Base-by-base conservation (phyloP, 2,329 filamentous ascomycete genomes). In the Phaeosphaeriaceae sp. region DNA sequence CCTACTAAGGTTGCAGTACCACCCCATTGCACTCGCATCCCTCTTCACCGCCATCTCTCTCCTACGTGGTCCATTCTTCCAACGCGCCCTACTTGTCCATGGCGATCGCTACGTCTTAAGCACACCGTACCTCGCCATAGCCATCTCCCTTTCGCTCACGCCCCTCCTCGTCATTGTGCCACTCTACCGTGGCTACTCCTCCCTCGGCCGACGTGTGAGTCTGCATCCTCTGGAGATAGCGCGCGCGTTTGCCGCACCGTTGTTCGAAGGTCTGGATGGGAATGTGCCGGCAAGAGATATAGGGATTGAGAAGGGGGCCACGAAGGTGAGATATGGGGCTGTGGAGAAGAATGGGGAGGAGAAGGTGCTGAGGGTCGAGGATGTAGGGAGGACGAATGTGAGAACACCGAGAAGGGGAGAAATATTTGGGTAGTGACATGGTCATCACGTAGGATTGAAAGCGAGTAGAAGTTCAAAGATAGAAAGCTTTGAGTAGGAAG, bases 191-290 rank as follows among this genome's bases (percentile, higher is more conserved):
- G 68, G 68, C 13, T 75, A 68, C 62, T 75, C 71, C 72, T 61
- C 67, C 3, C 61, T 76, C 2, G 73, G 72, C 1, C 57, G 73
- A 1, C 47, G 55, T 2, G 64, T 73, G 13, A 72, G 66, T 33
- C 48, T 76, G 48, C 72, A 71, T 58, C 73, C 72, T 7, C 56
- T 76, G 3, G 74, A 76, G 54, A 58, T 73, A 20, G 72, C 71
- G 9, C 60, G 66, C 20, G 73, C 73, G 4, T 77, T 76, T 58
- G 70, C 70, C 10, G 67, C 69, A 4, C 72, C 72, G 24, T 33
- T 77, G 10, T 50, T 75, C 46, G 62, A 66, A 22, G 68, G 63
- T 7, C 19, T 72, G 49, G 70, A 71, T 52, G 68, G 68, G 2
- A 72, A 74, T 50, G 58, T 58, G 17, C 62, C 57, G 11, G 51